A percentile compares a stretch with the other conserved stretches of the same genome.
phyloP scores from a whole-genome alignment of 2,329 filamentous ascomycete genomes.

The Dactylellina drechsleri region DNA sequence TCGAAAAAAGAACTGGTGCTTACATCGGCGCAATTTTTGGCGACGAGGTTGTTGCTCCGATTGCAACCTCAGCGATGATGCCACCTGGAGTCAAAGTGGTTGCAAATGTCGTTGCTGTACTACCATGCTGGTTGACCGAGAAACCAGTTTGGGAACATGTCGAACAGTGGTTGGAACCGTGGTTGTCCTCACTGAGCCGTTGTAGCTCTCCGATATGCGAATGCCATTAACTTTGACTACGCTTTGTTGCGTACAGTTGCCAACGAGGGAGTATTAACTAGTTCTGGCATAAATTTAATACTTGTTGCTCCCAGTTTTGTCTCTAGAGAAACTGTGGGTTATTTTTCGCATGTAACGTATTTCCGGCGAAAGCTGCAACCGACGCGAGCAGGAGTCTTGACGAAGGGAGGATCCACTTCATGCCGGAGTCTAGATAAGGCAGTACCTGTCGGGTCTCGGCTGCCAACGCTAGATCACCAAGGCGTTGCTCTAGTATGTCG shows the following conservation, averaged over 20 bases:
- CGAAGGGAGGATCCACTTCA: conserved; percentile 11
- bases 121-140: background rate
- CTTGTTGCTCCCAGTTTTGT: conserved; percentile 71
- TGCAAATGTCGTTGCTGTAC: conserved; percentile 22
- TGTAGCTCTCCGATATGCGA: conserved; percentile 66
- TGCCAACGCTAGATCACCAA: too few relatives aligned
- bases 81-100: conserved; percentile 25
- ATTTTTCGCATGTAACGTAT: conserved; percentile 69
- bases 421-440: conserved; percentile 5
- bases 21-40: conserved; percentile 20
- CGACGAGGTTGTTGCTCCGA: conserved; percentile 5
- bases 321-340: conserved; percentile 70
- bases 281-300: conserved; percentile 66
- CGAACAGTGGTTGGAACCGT: conserved; percentile 21
- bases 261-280: conserved; percentile 73
- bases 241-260: conserved; percentile 67
- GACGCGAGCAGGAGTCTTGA: conserved; percentile 11
- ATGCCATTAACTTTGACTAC: conserved; percentile 69
- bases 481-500: too few relatives aligned
- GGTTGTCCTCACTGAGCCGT: conserved; percentile 57
- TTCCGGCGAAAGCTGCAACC: conserved; percentile 19
- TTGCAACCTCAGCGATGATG: conserved; percentile 17
- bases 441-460: too few relatives aligned
- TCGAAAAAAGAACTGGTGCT: conserved; percentile 30
- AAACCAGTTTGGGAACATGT: background rate